Base-by-base conservation (phyloP, 305 asterid genomes). In the Petunia hybrid region DNA sequence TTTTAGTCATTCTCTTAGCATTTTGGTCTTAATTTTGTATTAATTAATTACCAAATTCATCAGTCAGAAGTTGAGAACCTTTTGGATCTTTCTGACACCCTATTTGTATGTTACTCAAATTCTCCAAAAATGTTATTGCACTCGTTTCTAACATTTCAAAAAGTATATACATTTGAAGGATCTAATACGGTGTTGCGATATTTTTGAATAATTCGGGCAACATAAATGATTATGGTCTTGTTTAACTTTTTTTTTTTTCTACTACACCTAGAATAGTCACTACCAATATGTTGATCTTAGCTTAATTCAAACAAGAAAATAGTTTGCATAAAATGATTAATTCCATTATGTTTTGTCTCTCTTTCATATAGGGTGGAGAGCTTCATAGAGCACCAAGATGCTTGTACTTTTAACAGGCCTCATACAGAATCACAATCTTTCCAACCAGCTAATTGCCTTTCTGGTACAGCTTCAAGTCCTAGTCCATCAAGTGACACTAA, bases 311-410 rank as follows among this genome's bases (percentile, higher is more conserved):
- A 51, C 10, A 51, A 51, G 56, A 51, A 51, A 51, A 51, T 51
- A 51, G 8, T 6, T 45, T 45, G 51, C 51, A 45, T 45, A 3
- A 71, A 22, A 1, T 7, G 77, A 42, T 8, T 61, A 8, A 1
- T 22, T 22, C 14, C 22, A 3, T 14, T 14, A 55, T 59, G 43
- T 41, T 61, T 59, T 59, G 40, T 42, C 10, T 61, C 55, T 38
- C 5, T 42, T 56, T 22, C 65, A 82, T 78, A 1, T 81, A 94
- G 98, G 90, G 98, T 92, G 84, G 98, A 94, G 90, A 93, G 95
- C 80, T 93, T 94, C 85, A 92, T 94, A 1, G 98, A 94, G 83
- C 98, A 94, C 56, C 98, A 93, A 81, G 97, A 94, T 78, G 88
- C 89, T n/a, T 94, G 98, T 83, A 87, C 84, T 42, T 45, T 91